These are phyloP conservation scores for Phlegmacium glaucopus DNA, from an alignment of 768 basidiomycete species.

Conservation along the genomic window DNA sequence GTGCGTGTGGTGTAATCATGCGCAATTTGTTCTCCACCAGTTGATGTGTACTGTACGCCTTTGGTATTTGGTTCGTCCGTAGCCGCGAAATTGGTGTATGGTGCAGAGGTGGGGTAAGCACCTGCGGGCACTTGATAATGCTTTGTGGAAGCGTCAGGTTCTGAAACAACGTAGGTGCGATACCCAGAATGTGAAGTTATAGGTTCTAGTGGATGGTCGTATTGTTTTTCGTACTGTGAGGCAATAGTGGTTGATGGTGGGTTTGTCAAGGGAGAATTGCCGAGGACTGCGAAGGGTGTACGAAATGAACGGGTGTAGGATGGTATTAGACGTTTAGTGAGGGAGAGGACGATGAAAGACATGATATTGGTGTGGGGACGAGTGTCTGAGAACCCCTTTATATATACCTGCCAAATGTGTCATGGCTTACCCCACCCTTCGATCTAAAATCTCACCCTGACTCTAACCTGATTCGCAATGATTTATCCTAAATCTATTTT, in stretches of 20 bases:
- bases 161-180: conserved; percentile 70
- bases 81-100: conserved; percentile 40
- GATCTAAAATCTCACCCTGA: no score
- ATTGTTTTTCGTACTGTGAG: conserved; percentile 59
- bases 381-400: conserved; percentile 9
- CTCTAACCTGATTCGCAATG: no score
- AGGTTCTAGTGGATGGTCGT: conserved; percentile 49
- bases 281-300: conserved; percentile 54
- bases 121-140: conserved; percentile 72
- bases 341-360: conserved; percentile 26
- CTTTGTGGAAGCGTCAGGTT: conserved; percentile 60
- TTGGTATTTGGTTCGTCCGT: conserved; percentile 36
- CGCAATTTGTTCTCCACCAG: conserved; percentile 35
- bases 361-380: conserved; percentile 18
- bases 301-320: conserved; percentile 51
- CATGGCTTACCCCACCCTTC: no score
- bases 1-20: conserved; percentile 42
- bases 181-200: conserved; percentile 40
- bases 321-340: conserved; percentile 16
- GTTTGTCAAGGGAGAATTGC: conserved; percentile 33
- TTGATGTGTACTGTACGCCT: conserved; percentile 38
- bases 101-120: conserved; percentile 52
- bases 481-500: background rate
- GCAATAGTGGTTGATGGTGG: conserved; percentile 28
- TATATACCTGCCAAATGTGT: conserved; percentile 16